phyloP scores from a whole-genome alignment of 2,329 filamentous ascomycete genomes.

The Hymenoscyphus scutula region DNA sequence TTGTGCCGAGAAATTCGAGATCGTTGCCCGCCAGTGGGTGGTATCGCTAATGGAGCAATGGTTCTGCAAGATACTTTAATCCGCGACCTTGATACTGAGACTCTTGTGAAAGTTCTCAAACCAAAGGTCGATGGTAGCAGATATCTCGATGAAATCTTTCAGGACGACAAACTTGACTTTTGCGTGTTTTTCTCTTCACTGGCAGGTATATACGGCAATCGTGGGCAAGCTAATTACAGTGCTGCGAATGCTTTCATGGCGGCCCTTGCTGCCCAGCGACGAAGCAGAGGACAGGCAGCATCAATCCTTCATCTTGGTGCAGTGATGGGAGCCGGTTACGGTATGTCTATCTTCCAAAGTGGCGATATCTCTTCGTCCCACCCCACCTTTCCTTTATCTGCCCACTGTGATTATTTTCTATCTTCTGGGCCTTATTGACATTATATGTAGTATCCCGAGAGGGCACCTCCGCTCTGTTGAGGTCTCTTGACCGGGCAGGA shows the following conservation, averaged over 20 bases:
- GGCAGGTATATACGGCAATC: constrained; percentile 24
- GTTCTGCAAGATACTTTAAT: constrained; percentile 41
- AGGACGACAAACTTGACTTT: constrained; percentile 31
- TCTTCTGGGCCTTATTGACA: background rate
- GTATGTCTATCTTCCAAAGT: background rate
- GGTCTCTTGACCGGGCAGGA: background rate
- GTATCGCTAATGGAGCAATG: constrained; percentile 45
- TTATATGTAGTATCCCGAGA: background rate
- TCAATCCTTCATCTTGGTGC: constrained; percentile 8
- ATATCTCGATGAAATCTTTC: constrained; percentile 16
- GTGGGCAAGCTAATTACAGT: constrained; percentile 29
- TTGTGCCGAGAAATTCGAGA: constrained; percentile 62
- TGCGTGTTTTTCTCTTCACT: constrained; percentile 11
- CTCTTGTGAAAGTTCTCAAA: constrained; percentile 20
- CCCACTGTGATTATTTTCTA: background rate
- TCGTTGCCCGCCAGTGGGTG: constrained; percentile 34
- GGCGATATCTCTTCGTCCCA: no score
- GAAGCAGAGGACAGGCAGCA: constrained; percentile 1
- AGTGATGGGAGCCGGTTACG: constrained; percentile 6
- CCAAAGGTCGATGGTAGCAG: constrained; percentile 20
- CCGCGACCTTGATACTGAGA: constrained; percentile 30
- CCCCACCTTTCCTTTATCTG: background rate
- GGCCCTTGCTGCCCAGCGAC: constrained; percentile 11
- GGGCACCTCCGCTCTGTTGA: background rate
- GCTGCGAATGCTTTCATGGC: constrained; percentile 35